A percentile compares a stretch with the other conserved stretches of the same genome.
These are phyloP conservation scores for Arachnomyces sp. DNA, from an alignment of 2,329 filamentous ascomycete genomes.

Conservation along the genomic window DNA sequence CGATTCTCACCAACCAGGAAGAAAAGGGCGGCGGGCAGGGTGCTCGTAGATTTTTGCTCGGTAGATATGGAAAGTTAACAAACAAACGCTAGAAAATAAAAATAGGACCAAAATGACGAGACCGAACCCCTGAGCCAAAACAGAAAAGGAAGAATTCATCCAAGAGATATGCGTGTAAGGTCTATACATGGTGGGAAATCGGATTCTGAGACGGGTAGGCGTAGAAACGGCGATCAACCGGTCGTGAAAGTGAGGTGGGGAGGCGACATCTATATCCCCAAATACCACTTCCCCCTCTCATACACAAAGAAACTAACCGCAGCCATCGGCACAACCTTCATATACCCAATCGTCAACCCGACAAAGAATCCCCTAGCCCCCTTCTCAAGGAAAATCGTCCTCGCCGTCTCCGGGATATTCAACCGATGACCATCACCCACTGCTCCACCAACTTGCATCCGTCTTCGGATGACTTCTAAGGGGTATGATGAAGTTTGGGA, in stretches of 20 bases:
- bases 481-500: constrained; percentile 92
- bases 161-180: not conserved
- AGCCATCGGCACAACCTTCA: constrained; percentile 85
- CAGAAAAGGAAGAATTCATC: no score
- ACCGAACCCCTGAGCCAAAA: constrained; percentile 3
- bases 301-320: constrained; percentile 65
- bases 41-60: no score
- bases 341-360: constrained; percentile 86
- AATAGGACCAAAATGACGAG: no score
- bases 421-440: constrained; percentile 81
- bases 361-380: constrained; percentile 83
- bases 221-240: no score
- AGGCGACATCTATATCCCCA: constrained; percentile 51
- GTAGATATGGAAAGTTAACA: no score
- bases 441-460: constrained; percentile 94
- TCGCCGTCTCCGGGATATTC: constrained; percentile 68
- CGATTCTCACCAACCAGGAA: no score
- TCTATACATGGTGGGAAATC: not conserved
- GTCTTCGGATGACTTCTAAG: constrained; percentile 78
- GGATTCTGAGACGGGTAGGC: no score
- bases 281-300: constrained; percentile 53
- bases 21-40: no score
- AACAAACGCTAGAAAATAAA: no score
- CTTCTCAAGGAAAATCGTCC: constrained; percentile 63
- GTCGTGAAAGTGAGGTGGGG: no score